Conservation (phyloP, 2,329 filamentous ascomycete genomes). For the Myriosclerotinia curreyana region DNA sequence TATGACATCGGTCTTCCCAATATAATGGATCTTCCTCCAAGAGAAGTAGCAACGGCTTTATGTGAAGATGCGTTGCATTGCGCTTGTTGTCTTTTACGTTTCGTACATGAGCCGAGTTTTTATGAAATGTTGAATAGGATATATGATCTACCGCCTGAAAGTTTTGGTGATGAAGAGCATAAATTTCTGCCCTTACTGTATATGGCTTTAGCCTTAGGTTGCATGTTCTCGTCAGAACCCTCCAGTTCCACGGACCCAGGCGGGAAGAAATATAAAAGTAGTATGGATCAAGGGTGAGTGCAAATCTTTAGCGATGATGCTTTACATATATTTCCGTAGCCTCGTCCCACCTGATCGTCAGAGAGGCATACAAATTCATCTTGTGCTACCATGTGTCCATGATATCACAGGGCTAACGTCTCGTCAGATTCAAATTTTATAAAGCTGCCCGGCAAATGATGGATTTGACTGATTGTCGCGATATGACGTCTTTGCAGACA, state of each 20-base stretch:
- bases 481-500: slow-evolving; percentile 70
- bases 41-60: slow-evolving; percentile 52
- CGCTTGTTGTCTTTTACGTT: slow-evolving; percentile 59
- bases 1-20: slow-evolving; percentile 36
- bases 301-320: background rate
- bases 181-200: slow-evolving; percentile 69
- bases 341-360: background rate
- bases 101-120: slow-evolving; percentile 80
- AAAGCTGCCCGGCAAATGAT: slow-evolving; percentile 63
- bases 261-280: slow-evolving; percentile 49
- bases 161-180: slow-evolving; percentile 61
- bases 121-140: slow-evolving; percentile 73
- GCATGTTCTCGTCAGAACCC: slow-evolving; percentile 63
- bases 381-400: background rate
- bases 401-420: slow-evolving; percentile 18
- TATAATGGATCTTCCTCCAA: slow-evolving; percentile 65
- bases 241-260: slow-evolving; percentile 47
- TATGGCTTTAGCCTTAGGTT: slow-evolving; percentile 67
- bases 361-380: background rate
- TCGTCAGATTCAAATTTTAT: slow-evolving; percentile 68
- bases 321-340: slow-evolving; percentile 1
- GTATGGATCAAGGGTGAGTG: slow-evolving; percentile 55
- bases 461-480: slow-evolving; percentile 66
- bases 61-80: slow-evolving; percentile 56
- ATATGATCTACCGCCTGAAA: slow-evolving; percentile 66